Conservation (phyloP, 2,329 filamentous ascomycete genomes). For the Dendrostoma leiphaemia region DNA sequence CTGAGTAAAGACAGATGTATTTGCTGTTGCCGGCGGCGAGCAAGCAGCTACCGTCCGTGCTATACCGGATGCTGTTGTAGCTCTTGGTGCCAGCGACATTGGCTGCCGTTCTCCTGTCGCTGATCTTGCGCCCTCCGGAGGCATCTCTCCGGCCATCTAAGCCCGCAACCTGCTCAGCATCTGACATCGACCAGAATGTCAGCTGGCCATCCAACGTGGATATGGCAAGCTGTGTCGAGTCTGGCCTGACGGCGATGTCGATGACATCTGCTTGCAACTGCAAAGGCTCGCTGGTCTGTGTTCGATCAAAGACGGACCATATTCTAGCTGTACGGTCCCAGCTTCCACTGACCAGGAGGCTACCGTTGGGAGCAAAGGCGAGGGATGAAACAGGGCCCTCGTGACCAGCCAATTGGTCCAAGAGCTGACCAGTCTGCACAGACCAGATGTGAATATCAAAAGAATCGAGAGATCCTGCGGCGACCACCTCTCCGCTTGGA, state of each 20-base stretch:
- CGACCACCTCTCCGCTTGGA: slow-evolving; percentile 92
- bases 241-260: slow-evolving; percentile 81
- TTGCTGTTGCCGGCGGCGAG: slow-evolving; percentile 95
- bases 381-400: slow-evolving; percentile 90
- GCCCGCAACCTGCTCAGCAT: slow-evolving; percentile 81
- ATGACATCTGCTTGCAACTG: slow-evolving; percentile 91
- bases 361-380: slow-evolving; percentile 84
- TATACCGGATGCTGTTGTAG: slow-evolving; percentile 86
- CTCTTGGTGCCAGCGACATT: slow-evolving; percentile 88
- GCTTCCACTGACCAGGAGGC: slow-evolving; percentile 82
- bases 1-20: slow-evolving; percentile 97
- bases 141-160: slow-evolving; percentile 90
- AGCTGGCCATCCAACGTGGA: slow-evolving; percentile 92
- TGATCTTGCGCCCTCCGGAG: slow-evolving; percentile 84
- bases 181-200: slow-evolving; percentile 90
- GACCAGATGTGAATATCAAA: slow-evolving; percentile 99
- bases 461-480: slow-evolving; percentile 90
- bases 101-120: slow-evolving; percentile 85
- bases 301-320: slow-evolving; percentile 92
- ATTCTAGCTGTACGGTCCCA: slow-evolving; percentile 96
- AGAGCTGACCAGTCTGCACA: slow-evolving; percentile 91
- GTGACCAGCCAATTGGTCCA: slow-evolving; percentile 87
- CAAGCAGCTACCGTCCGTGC: slow-evolving; percentile 86
- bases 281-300: slow-evolving; percentile 91
- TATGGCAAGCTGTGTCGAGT: slow-evolving; percentile 86